These are phyloP conservation scores for Taxillus chinensis DNA, from an alignment of 164 flowering plant species.

Conservation along the genomic window DNA sequence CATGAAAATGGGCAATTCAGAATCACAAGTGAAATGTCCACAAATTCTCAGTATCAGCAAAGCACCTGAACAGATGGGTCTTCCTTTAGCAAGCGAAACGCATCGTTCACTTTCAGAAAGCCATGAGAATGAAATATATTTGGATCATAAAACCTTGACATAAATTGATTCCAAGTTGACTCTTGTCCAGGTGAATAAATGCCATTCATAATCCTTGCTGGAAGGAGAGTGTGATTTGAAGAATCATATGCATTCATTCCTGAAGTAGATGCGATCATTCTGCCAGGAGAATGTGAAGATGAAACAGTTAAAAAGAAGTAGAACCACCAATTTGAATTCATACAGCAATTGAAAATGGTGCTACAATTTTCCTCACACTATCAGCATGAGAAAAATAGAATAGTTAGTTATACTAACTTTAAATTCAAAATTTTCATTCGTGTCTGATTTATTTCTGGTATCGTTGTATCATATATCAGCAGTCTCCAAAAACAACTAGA, in stretches of 20 bases:
- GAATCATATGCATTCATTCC: neutral
- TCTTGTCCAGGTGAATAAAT: conserved; percentile 10
- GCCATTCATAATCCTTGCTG: conserved; percentile 14
- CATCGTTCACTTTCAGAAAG: conserved; percentile 9
- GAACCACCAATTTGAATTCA: neutral
- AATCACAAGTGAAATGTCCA: too few relatives aligned
- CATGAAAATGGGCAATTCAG: too few relatives aligned
- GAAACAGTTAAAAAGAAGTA: neutral
- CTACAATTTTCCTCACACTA: too few relatives aligned
- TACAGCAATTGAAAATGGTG: too few relatives aligned
- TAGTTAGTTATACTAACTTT: too few relatives aligned
- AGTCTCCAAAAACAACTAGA: too few relatives aligned
- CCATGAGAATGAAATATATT: conserved; percentile 13
- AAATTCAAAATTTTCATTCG: too few relatives aligned
- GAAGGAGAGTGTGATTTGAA: neutral
- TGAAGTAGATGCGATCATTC: neutral
- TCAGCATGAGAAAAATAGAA: too few relatives aligned
- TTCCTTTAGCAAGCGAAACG: conserved; percentile 15
- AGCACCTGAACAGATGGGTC: conserved; percentile 26
- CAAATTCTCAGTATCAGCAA: neutral
- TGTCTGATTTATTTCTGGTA: too few relatives aligned
- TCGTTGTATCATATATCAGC: too few relatives aligned
- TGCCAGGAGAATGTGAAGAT: neutral
- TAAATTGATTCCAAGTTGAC: conserved; percentile 11
- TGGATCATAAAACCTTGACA: conserved; percentile 5